Evolutionary conservation across 805 yeast genomes (phyloP), one percentile per base, ranked within the genome.

Genomic region (Spathaspora hagerdaliae): DNA sequence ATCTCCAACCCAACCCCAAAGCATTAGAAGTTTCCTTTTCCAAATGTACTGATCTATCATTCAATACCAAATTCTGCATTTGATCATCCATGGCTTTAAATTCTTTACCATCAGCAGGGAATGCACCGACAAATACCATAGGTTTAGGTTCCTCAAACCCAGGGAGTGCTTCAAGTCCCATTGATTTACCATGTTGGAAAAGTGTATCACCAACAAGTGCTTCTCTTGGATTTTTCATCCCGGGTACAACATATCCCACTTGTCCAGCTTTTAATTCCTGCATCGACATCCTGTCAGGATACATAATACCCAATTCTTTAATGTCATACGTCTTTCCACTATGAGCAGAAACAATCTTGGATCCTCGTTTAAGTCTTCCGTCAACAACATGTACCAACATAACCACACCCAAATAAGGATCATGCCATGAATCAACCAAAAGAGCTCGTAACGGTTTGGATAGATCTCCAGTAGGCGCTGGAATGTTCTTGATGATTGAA

Each of bases 91-190:
- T 75, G 27, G 79, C 84, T 49, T 87, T 86, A 63, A 92, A 92
- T 56, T 92, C 96, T 0, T 85, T 77, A 5, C 96, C 96, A 57
- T 92, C 96, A 0, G 97, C 94, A 0, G 99, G 98, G 56, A 89
- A 92, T 0, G 98, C 99, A 11, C 98, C 98, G 41, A 92, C 95
- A 62, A 92, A 94, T 7, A 92, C 98, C 98, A 94, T 94, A 1
- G 98, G 97, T 63, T 94, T 91, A 1, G 96, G 91, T 56, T 89
- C 97, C 64, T 91, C 97, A 63, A 92, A 94, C 1, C 98, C 98
- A 1, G 95, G 96, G 26, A 92, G 72, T 1, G 97, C 84, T 51
- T 83, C 87, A 2, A 86, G 82, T 1, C 71, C 73, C 41, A 63
- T 65, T 36, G 73, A 75, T 31, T 73, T 75, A 5, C 85, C 85